Conservation (phyloP, 495 filamentous ascomycete genomes). For the Tuber melanosporum region DNA sequence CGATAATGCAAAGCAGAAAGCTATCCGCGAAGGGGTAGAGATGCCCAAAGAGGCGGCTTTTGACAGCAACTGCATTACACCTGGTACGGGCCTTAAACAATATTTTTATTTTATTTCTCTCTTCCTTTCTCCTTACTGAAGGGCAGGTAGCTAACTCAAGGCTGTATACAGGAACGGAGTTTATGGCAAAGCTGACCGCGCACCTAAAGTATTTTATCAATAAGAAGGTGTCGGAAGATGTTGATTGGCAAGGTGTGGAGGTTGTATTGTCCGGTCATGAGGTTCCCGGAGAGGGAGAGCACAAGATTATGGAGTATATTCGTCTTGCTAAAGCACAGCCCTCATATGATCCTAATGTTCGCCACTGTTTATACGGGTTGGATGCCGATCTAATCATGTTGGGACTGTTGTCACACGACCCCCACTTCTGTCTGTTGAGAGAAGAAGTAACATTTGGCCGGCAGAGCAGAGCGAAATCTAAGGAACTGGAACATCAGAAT, state of each 20-base stretch:
- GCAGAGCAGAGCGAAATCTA: constrained; percentile 74
- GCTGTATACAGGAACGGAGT: constrained; percentile 59
- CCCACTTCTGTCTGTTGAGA: constrained; percentile 92
- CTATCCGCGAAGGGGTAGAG: constrained; percentile 75
- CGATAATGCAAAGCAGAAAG: constrained; percentile 82
- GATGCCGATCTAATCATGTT: constrained; percentile 99
- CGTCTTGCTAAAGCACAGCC: constrained; percentile 90
- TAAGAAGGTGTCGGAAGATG: constrained; percentile 96
- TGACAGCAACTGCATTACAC: constrained; percentile 98
- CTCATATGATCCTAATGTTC: constrained; percentile 86
- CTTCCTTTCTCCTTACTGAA: constrained; percentile 1
- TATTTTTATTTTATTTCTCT: background rate
- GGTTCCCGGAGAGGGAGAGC: constrained; percentile 97
- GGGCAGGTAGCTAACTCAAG: constrained; percentile 16
- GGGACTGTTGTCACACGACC: constrained; percentile 91
- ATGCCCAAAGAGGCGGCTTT: constrained; percentile 94
- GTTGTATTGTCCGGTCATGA: constrained; percentile 96
- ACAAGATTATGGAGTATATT: constrained; percentile 99
- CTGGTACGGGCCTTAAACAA: constrained; percentile 48
- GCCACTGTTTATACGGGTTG: constrained; percentile 94
- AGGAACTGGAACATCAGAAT: constrained; percentile 96
- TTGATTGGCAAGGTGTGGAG: constrained; percentile 93
- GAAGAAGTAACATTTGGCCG: constrained; percentile 98
- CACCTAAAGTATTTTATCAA: constrained; percentile 98
- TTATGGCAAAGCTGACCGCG: constrained; percentile 89